Base-by-base conservation (phyloP, 208 protist genomes). In the Acanthamoeba divionensis region DNA sequence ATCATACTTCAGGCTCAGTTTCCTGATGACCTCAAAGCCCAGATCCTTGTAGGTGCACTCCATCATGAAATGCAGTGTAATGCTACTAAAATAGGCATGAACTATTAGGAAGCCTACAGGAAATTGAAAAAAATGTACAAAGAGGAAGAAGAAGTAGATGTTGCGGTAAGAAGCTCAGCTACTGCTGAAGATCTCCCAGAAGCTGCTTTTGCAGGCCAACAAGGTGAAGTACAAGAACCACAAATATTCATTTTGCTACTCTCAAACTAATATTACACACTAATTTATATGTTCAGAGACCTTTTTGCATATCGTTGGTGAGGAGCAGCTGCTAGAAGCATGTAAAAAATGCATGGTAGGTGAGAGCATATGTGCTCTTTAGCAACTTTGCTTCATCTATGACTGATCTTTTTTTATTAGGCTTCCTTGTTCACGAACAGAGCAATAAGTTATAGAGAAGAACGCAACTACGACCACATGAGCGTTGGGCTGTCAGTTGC, bases 181-280 rank as follows among this genome's bases (percentile, higher is more conserved):
- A 94, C 92, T 12, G 92, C 92, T 24, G 92, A 94, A 77, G 92
- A 94, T 45, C 38, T 94, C 57, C 91, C 91, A 31, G 91, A 79
- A 36, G 91, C 91, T 24, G 67, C 55, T 26, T 93, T 93, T 73
- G 92, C 92, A 9, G 90, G 90, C n/a, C 90, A 92, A 38, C 90
- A 92, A 54, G 90, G 57, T 69, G 57, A 57, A 57, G 52, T 15
- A 57, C 52, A 15, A 21, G 52, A 57, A 21, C 52, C 52, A 21
- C 52, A 57, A 57, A n/a, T n/a, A n/a, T n/a, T n/a, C n/a, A n/a
- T n/a, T n/a, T n/a, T n/a, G n/a, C n/a, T n/a, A n/a, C n/a, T n/a
- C n/a, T n/a, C n/a, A n/a, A n/a, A n/a, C 48, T 26, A n/a, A 10
- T 60, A 12, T 83, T 29, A 13, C n/a, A 29, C 62, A 63, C 7